These are phyloP conservation scores for Meripilus lineatus DNA, from an alignment of 1,284 basidiomycete genomes.

Conservation along the genomic window DNA sequence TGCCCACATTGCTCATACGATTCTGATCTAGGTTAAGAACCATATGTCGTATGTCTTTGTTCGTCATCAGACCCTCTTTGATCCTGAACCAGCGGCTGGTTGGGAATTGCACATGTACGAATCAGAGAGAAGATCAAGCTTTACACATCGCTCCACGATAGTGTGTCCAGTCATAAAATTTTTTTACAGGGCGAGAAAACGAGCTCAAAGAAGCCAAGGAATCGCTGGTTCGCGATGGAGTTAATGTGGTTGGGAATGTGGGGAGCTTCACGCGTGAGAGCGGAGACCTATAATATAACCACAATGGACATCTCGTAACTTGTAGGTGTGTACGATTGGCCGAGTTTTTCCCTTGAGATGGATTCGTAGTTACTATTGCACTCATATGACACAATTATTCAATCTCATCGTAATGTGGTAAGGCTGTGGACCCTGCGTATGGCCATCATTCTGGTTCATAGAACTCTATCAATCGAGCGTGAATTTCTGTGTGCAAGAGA, in stretches of 20 bases:
- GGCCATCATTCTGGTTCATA: too few species aligned
- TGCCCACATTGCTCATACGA: background rate
- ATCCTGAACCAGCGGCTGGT: background rate
- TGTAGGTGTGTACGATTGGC: too few species aligned
- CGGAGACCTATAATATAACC: too few species aligned
- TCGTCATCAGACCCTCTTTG: background rate
- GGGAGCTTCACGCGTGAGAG: too few species aligned
- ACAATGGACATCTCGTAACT: too few species aligned
- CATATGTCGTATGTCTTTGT: conserved; percentile 23
- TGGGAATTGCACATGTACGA: background rate
- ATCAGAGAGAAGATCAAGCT: conserved; percentile 20
- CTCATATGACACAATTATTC: too few species aligned
- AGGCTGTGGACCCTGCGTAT: too few species aligned
- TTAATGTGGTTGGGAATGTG: conserved; percentile 19
- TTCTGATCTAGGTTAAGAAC: conserved; percentile 23
- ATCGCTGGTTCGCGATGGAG: conserved; percentile 21
- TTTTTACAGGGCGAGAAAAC: conserved; percentile 19
- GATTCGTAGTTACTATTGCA: too few species aligned
- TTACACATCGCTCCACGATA: conserved; percentile 20
- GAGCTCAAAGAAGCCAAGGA: conserved; percentile 19
- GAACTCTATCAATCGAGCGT: too few species aligned
- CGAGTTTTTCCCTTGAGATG: too few species aligned
- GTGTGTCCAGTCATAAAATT: conserved; percentile 17
- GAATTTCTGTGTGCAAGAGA: too few species aligned
- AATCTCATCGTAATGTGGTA: too few species aligned